Evolutionary conservation across 306 rosid genomes (phyloP).

Genomic region (Castanospermum australe): DNA sequence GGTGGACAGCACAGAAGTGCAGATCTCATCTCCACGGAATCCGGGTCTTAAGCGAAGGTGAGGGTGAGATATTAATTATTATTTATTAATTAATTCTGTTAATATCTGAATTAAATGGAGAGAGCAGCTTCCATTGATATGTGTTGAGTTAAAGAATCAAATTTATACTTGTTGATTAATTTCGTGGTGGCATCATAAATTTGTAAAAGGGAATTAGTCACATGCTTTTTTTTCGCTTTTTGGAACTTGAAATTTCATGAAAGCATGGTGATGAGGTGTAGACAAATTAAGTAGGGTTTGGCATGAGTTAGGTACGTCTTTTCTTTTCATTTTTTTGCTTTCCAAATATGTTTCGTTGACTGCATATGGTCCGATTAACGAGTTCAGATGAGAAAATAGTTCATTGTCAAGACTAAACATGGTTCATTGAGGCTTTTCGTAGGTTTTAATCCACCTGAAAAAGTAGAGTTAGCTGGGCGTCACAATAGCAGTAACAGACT

Average conservation of each 20-base stretch:
- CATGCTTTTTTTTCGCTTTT: not conserved
- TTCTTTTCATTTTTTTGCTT: not conserved
- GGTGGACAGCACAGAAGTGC: conserved; percentile 48
- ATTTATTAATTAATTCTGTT: not conserved
- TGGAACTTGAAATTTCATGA: conserved; percentile 5
- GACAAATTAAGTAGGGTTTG: conserved; percentile 47
- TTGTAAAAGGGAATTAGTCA: not conserved
- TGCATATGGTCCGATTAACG: not conserved
- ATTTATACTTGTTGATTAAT: not conserved
- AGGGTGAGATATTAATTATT: not conserved
- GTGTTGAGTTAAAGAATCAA: not conserved
- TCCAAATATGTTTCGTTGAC: conserved; percentile 32
- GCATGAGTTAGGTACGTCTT: conserved; percentile 34
- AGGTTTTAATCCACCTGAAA: conserved; percentile 37
- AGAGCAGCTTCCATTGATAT: not conserved
- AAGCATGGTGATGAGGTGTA: not conserved
- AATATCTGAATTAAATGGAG: not conserved
- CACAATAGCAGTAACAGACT: conserved; percentile 39
- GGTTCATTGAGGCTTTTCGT: conserved; percentile 26
- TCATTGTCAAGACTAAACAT: conserved; percentile 26
- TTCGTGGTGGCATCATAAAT: conserved; percentile 3
- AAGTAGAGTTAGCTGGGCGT: conserved; percentile 40
- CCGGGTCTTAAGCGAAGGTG: conserved; percentile 82
- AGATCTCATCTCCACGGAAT: conserved; percentile 94
- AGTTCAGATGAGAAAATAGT: conserved; percentile 18